Percentiles rank a stretch among this genome's conserved stretches.
Evolutionary conservation across 2,329 filamentous ascomycete genomes (phyloP).

Genomic region (Metarhizium album): DNA sequence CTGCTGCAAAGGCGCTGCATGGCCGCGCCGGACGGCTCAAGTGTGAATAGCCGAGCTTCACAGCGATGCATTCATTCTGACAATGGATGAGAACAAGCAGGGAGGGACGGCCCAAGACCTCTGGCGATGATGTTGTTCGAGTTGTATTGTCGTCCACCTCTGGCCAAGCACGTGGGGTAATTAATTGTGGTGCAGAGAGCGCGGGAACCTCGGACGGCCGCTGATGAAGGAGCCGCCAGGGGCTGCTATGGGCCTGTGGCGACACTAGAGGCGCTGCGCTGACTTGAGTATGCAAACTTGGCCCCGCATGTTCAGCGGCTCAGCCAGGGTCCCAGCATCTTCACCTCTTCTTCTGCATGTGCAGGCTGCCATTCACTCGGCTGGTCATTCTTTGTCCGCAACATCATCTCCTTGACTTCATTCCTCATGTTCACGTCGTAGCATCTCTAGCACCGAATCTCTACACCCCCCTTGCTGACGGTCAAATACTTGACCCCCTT

Average conservation of each 20-base stretch:
- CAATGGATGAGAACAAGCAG: background rate
- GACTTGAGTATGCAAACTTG: too few relatives aligned
- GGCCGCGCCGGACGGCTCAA: constrained; percentile 15
- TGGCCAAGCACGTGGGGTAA: background rate
- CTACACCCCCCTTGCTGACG: constrained; percentile 52
- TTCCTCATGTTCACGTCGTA: background rate
- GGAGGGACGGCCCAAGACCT: background rate
- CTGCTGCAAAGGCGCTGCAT: constrained; percentile 22
- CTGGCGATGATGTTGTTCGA: background rate
- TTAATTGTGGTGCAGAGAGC: background rate
- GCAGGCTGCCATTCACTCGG: background rate
- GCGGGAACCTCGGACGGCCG: background rate
- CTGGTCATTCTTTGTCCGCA: background rate
- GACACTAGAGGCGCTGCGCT: too few relatives aligned
- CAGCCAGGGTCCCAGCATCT: too few relatives aligned
- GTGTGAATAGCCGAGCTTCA: constrained; percentile 1
- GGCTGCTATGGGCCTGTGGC: too few relatives aligned
- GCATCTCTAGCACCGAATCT: constrained; percentile 46
- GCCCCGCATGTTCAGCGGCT: too few relatives aligned
- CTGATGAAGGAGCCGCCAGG: background rate
- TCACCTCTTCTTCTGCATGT: background rate
- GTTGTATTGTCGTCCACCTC: background rate
- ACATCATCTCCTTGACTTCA: background rate
- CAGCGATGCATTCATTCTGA: constrained; percentile 8
- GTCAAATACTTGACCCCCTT: constrained; percentile 98